A percentile compares a stretch with the other conserved stretches of the same genome.
These are phyloP conservation scores for Bonia amplexicaulis DNA, from an alignment of 176 grass and related monocot genomes.

Conservation along the genomic window DNA sequence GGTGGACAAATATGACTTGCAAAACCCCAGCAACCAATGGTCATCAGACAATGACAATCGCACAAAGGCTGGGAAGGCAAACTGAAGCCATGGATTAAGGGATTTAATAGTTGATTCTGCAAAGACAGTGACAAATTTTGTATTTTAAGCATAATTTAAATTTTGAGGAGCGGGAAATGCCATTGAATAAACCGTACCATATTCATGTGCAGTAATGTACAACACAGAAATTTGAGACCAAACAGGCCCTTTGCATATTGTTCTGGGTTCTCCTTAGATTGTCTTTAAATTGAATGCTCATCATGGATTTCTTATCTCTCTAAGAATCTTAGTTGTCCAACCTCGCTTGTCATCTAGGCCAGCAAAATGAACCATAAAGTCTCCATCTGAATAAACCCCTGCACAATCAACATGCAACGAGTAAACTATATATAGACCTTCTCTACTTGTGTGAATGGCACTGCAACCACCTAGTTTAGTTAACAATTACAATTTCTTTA, in stretches of 20 bases:
- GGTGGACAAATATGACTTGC: not conserved
- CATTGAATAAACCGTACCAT: not conserved
- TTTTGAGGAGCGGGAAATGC: not conserved
- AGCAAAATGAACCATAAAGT: slow-evolving; percentile 88
- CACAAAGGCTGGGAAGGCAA: not conserved
- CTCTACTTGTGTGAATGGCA: not conserved
- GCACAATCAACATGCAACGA: not conserved
- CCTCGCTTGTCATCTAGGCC: slow-evolving; percentile 70
- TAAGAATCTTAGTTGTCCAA: slow-evolving; percentile 60
- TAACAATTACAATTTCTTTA: not conserved
- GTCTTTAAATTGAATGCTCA: slow-evolving; percentile 12
- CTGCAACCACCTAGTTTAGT: not conserved
- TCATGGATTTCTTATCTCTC: slow-evolving; percentile 18
- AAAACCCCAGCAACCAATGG: not conserved
- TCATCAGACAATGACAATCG: not conserved
- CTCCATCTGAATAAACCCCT: slow-evolving; percentile 90
- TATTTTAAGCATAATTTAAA: not conserved
- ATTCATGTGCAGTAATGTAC: not conserved
- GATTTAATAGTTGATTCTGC: not conserved
- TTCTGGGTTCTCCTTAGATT: not conserved
- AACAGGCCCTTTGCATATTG: not conserved
- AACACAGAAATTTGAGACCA: not conserved
- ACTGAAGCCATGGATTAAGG: too few relatives aligned
- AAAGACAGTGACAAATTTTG: not conserved
- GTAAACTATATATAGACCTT: not conserved